Evolutionary conservation across 768 basidiomycete genomes (phyloP).

Genomic region (Piloderma croceum): DNA sequence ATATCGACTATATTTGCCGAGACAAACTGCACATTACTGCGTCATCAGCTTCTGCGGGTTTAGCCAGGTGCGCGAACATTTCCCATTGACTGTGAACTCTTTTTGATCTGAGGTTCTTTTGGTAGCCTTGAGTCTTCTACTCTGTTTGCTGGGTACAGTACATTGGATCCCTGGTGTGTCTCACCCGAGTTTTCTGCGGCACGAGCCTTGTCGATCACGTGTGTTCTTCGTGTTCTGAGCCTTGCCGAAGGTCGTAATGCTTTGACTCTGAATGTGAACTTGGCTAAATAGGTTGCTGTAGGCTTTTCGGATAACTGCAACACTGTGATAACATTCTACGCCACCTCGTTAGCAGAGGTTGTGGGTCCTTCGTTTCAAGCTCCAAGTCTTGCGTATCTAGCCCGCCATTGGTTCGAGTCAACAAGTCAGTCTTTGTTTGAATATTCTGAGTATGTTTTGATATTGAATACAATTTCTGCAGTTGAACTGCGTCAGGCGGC

Average conservation of each 20-base stretch:
- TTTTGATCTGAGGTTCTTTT: conserved; percentile 3
- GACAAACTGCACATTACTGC: conserved; percentile 46
- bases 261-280: neutral
- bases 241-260: conserved; percentile 55
- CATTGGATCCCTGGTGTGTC: conserved; percentile 61
- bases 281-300: conserved; percentile 21
- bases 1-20: conserved; percentile 65
- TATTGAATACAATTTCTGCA: conserved; percentile 21
- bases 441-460: conserved; percentile 3
- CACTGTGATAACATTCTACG: conserved; percentile 77
- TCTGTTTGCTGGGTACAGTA: conserved; percentile 31
- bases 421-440: conserved; percentile 44
- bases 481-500: conserved; percentile 76
- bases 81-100: neutral
- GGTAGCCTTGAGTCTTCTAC: conserved; percentile 37
- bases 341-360: conserved; percentile 56
- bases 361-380: conserved; percentile 58
- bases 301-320: conserved; percentile 66
- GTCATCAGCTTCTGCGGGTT: conserved; percentile 39
- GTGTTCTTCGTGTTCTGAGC: conserved; percentile 66
- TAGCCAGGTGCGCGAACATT: conserved; percentile 38
- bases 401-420: conserved; percentile 69
- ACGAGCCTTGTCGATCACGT: conserved; percentile 59
- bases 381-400: conserved; percentile 71
- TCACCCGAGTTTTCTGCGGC: conserved; percentile 67